Evolutionary conservation across 2,329 filamentous ascomycete species (phyloP).

Genomic region (Colletotrichum cordylinicola): DNA sequence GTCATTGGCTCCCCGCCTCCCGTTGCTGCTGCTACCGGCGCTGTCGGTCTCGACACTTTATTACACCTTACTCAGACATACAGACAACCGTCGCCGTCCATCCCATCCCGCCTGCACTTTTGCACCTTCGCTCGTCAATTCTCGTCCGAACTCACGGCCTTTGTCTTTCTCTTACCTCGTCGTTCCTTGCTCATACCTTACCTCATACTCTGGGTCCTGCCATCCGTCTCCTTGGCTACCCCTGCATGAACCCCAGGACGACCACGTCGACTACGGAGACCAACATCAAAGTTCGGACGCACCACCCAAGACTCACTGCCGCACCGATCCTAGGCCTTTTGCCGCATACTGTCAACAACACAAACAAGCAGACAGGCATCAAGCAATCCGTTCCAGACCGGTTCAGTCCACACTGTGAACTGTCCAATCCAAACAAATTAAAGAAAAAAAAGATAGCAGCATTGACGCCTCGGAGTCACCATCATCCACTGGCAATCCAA

Average conservation of each 20-base stretch:
- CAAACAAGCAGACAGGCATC: conserved; percentile 1
- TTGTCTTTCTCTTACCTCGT: neutral
- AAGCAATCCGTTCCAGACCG: neutral
- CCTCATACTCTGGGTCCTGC: conserved; percentile 15
- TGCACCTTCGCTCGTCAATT: conserved; percentile 2
- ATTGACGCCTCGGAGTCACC: conserved; percentile 13
- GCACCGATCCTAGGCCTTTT: neutral
- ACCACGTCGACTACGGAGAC: conserved; percentile 1
- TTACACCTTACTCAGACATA: neutral
- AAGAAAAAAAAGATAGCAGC: neutral
- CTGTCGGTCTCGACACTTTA: neutral
- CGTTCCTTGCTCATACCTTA: conserved; percentile 17
- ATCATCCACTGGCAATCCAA: neutral
- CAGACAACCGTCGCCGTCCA: neutral
- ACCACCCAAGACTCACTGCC: neutral
- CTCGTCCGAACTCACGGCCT: conserved; percentile 12
- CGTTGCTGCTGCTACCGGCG: neutral
- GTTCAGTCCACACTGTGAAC: neutral
- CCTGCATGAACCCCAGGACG: conserved; percentile 9
- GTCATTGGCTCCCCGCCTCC: conserved; percentile 2
- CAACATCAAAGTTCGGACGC: neutral
- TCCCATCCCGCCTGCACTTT: neutral
- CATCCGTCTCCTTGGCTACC: conserved; percentile 19
- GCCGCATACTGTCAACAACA: neutral
- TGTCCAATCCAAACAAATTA: neutral